Percentiles rank a stretch among this genome's conserved stretches.
Evolutionary conservation across 2,329 filamentous ascomycete genomes (phyloP).

Genomic region (Aspergillus pseudonomiae): DNA sequence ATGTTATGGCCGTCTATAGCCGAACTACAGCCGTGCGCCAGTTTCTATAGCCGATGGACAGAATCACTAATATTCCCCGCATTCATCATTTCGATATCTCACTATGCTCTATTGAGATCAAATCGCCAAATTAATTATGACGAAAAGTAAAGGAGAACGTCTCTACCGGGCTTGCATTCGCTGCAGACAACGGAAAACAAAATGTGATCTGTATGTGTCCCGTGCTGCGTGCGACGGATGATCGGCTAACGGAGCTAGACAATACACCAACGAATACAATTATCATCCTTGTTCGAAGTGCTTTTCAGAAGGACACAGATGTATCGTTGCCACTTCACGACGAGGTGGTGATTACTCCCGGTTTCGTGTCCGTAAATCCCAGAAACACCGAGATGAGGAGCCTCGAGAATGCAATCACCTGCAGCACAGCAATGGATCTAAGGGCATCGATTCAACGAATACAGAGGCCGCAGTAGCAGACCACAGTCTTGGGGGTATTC

Average conservation of each 20-base stretch:
- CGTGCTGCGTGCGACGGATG: background rate
- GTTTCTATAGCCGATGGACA: background rate
- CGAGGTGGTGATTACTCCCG: slow-evolving; percentile 16
- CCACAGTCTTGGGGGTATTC: background rate
- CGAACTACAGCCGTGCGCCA: background rate
- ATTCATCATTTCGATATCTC: background rate
- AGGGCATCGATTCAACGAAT: background rate
- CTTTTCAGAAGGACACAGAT: background rate
- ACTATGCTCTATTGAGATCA: background rate
- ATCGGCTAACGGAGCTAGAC: background rate
- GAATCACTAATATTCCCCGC: background rate
- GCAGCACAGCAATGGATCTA: background rate
- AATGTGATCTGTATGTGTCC: slow-evolving; percentile 18
- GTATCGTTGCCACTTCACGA: slow-evolving; percentile 11
- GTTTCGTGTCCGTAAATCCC: background rate
- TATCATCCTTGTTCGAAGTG: background rate
- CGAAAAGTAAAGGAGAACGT: slow-evolving; percentile 4
- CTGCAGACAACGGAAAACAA: slow-evolving; percentile 17
- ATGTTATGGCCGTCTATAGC: slow-evolving; percentile 1
- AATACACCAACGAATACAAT: background rate
- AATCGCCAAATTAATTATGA: background rate
- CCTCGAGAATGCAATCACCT: background rate
- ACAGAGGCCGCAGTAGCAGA: background rate
- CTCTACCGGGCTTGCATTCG: slow-evolving; percentile 18
- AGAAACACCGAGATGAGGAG: background rate